A percentile compares a stretch with the other conserved stretches of the same genome.
phyloP scores from a whole-genome alignment of 2,329 filamentous ascomycete species.

The Trichoderma atroviride region DNA sequence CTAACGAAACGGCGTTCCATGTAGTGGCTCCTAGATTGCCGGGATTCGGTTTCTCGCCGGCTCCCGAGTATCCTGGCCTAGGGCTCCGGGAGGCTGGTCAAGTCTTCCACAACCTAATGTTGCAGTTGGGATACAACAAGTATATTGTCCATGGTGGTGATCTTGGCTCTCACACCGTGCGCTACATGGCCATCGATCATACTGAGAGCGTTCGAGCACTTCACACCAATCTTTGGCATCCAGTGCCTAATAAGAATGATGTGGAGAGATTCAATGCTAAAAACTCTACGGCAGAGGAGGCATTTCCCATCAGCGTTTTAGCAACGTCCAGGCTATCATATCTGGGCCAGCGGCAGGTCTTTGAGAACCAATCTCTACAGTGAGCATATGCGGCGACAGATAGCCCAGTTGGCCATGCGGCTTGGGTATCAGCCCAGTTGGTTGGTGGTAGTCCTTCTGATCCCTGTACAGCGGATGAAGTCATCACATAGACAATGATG shows the following conservation, averaged over 20 bases:
- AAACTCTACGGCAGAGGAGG: neutral
- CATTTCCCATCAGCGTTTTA: neutral
- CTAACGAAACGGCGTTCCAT: neutral
- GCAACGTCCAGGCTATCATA: neutral
- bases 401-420: neutral
- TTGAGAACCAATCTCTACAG: neutral
- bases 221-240: neutral
- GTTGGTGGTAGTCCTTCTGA: neutral
- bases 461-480: neutral
- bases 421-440: neutral
- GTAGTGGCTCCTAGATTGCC: neutral
- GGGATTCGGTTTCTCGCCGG: neutral
- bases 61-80: neutral
- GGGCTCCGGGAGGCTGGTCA: conserved; percentile 1
- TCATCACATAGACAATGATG: neutral
- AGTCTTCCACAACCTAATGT: neutral
- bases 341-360: neutral
- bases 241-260: neutral
- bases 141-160: conserved; percentile 3
- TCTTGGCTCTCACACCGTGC: conserved; percentile 4
- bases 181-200: neutral
- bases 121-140: neutral
- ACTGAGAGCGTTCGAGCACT: neutral
- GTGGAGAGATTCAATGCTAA: neutral
- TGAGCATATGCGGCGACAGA: neutral